phyloP scores from a whole-genome alignment of 371 early-diverging fungal species.

The Mucor racemosus region DNA sequence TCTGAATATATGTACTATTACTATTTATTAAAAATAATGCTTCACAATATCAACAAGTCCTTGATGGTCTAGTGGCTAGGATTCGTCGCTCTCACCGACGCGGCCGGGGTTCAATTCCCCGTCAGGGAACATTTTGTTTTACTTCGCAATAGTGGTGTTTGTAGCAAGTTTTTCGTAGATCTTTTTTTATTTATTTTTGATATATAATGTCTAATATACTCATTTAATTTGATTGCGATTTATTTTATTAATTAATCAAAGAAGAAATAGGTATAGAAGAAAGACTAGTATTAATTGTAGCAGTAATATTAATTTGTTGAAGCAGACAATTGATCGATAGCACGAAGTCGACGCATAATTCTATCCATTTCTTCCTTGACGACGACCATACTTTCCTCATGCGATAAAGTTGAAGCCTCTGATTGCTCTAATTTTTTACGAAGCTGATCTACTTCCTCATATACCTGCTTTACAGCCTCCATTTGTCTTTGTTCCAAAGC shows the following conservation, averaged over 20 bases:
- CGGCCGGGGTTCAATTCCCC: too few relatives aligned
- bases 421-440: slow-evolving; percentile 32
- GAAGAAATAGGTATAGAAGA: neutral
- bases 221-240: too few relatives aligned
- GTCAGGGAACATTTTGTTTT: too few relatives aligned
- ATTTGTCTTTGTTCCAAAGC: slow-evolving; percentile 35
- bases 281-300: neutral
- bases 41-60: too few relatives aligned
- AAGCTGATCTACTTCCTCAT: slow-evolving; percentile 37
- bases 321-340: slow-evolving; percentile 38
- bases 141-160: too few relatives aligned
- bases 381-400: slow-evolving; percentile 46
- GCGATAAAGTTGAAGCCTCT: slow-evolving; percentile 35
- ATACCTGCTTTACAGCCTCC: slow-evolving; percentile 37
- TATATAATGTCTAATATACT: too few relatives aligned
- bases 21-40: too few relatives aligned
- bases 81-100: too few relatives aligned
- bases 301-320: neutral
- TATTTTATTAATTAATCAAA: neutral
- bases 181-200: too few relatives aligned
- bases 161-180: too few relatives aligned
- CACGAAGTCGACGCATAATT: slow-evolving; percentile 49
- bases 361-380: slow-evolving; percentile 53
- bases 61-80: too few relatives aligned
- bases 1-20: too few relatives aligned